Evolutionary conservation across 306 rosid genomes (phyloP), one percentile per base, ranked within the genome.

Genomic region (Acmispon strigosus): DNA sequence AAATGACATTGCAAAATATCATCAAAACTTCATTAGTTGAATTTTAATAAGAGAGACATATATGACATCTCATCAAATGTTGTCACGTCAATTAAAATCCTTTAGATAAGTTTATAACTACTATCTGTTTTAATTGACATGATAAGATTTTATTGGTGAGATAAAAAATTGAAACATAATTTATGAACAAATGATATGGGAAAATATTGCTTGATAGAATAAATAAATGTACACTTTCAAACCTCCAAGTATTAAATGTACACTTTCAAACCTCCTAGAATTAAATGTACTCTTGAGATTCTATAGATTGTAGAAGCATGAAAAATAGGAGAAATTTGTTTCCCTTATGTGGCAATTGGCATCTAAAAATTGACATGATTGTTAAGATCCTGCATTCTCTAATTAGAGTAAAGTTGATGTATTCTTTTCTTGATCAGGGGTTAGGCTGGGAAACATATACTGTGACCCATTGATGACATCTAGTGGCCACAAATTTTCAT

Each of bases 401-500:
- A 27, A 2, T 27, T 58, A 13, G 48, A 61, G 70, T 72, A 29
- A 64, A 32, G 13, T 39, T 59, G 32, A 2, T 27, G 32, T 29
- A 68, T 8, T 54, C 63, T 22, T 70, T 69, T 17, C 61, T 42
- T 63, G 76, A 82, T 73, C 83, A 93, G 98, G 98, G 64, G 92
- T 82, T 78, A 81, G 97, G 76, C 77, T 90, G 75, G 97, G 98
- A 13, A 88, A 78, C 68, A 69, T 89, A 17, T 93, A 93, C 84
- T 90, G 92, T 71, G 97, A 94, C 29, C 84, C 96, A 32, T 77
- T 91, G 70, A 77, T 91, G 92, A 72, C 87, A 78, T 80, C 97
- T 76, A 52, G 75, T 56, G 89, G 92, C 56, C 98, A 90, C 90
- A 94, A 94, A 65, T 89, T 94, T 27, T 84, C 92, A 32, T 89